Base-by-base conservation (phyloP, 176 grass and related monocot species). In the Juncus inflexus region DNA sequence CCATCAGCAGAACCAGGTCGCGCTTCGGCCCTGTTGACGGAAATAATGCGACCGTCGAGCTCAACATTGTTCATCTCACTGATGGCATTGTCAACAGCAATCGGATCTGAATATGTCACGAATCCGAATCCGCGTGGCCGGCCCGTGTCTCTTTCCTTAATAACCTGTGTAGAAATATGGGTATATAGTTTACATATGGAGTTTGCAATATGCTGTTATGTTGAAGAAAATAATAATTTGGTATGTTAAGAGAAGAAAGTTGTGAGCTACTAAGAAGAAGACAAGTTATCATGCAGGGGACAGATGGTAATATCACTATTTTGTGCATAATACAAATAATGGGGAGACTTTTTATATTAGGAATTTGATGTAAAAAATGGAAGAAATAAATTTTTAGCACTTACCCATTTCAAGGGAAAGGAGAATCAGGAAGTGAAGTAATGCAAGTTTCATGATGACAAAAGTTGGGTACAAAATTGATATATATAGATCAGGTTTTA, bases 51-150 rank as follows among this genome's bases (percentile, higher is more conserved):
- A 1, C 95, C 95, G 76, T 99, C 85, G 40, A 99, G 61, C 62
- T 99, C 86, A 68, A 52, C 63, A 55, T 90, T 86, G 77, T 99
- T 89, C 95, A 99, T 99, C 62, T 77, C 87, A 35, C 61, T 62
- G 58, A 99, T 99, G 5, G 95, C 83, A 76, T 58, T 83, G 60
- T 99, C 88, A 61, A 83, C 83, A 68, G 89, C 83, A 52, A 73
- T 70, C 35, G 82, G 76, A 74, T 94, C 86, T 0, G 80, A 81
- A 70, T 92, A 99, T 15, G 89, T 99, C 52, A 99, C 88, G 80
- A 99, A 99, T 72, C 95, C 95, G 79, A 99, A 99, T 35, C 95
- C 95, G 42, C 89, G 86, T 51, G 95, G 90, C 28, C 95, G 85
- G 36, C 89, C 89, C 63, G 95, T 94, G 1, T 99, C 89, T 77